Evolutionary conservation across 2,329 filamentous ascomycete genomes (phyloP).

Genomic region (Akanthomyces muscarius): DNA sequence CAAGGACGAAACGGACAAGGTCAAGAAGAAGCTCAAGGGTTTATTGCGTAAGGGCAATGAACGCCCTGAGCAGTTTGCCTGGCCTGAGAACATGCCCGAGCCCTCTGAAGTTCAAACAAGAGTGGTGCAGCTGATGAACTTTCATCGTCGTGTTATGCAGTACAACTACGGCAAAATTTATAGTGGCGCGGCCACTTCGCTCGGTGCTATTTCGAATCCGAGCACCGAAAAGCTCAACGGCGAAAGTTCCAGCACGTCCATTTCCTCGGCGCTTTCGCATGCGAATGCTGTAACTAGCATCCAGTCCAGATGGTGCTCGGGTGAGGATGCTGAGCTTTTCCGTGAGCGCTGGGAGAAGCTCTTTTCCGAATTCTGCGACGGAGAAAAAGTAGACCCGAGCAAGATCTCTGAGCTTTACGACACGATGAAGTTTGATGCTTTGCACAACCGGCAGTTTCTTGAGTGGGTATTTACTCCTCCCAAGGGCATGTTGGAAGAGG

Average conservation of each 20-base stretch:
- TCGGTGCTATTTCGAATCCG: constrained; percentile 53
- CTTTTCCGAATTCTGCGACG: constrained; percentile 92
- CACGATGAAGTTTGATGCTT: constrained; percentile 98
- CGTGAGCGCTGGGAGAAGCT: constrained; percentile 98
- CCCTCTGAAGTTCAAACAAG: constrained; percentile 88
- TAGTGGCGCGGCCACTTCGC: constrained; percentile 59
- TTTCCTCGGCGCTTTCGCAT: constrained; percentile 52
- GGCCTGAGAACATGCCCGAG: constrained; percentile 92
- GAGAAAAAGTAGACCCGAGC: constrained; percentile 96
- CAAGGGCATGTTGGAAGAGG: constrained; percentile 70
- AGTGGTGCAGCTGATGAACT: constrained; percentile 95
- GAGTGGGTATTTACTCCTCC: constrained; percentile 97
- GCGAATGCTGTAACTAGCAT: constrained; percentile 64
- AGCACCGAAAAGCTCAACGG: constrained; percentile 42
- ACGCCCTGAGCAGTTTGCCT: constrained; percentile 93
- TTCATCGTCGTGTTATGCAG: constrained; percentile 91
- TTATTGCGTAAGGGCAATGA: constrained; percentile 88
- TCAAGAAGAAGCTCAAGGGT: constrained; percentile 98
- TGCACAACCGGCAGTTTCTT: constrained; percentile 93
- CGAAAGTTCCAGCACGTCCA: constrained; percentile 40
- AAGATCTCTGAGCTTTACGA: constrained; percentile 98
- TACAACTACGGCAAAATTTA: constrained; percentile 84
- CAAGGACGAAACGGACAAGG: constrained; percentile 99
- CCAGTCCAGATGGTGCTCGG: constrained; percentile 91
- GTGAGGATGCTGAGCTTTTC: constrained; percentile 91